phyloP scores from a whole-genome alignment of 1,139 yeast genomes.

The Diutina ranongensis region DNA sequence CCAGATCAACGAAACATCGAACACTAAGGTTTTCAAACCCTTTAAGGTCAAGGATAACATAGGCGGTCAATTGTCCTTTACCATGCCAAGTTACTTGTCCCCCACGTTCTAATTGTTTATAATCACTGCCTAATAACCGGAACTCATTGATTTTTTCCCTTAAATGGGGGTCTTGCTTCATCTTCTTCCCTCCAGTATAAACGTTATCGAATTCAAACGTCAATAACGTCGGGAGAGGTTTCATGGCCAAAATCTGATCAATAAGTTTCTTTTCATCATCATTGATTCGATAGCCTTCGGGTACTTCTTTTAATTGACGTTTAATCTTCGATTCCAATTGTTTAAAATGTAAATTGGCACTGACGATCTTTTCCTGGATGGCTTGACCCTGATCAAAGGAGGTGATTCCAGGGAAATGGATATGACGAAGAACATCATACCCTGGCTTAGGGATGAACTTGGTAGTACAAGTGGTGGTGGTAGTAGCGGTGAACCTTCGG shows the following conservation, averaged over 20 bases:
- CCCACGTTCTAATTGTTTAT: constrained; percentile 78
- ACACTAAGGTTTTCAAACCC: constrained; percentile 51
- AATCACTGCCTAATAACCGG: constrained; percentile 29
- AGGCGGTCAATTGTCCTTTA: constrained; percentile 84
- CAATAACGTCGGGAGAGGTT: constrained; percentile 52
- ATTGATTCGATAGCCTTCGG: constrained; percentile 29
- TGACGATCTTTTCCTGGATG: constrained; percentile 52
- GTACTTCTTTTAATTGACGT: constrained; percentile 22
- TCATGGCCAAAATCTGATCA: constrained; percentile 34
- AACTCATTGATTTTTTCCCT: constrained; percentile 26
- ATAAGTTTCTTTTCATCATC: constrained; percentile 37
- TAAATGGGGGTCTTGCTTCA: constrained; percentile 35
- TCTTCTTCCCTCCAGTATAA: constrained; percentile 83
- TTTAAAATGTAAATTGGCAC: constrained; percentile 54
- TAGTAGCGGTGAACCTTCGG: constrained; percentile 6
- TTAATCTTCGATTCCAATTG: constrained; percentile 37
- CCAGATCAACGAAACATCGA: constrained; percentile 61
- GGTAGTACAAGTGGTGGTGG: constrained; percentile 11
- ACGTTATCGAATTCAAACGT: constrained; percentile 79
- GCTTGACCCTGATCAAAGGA: constrained; percentile 47
- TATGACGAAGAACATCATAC: constrained; percentile 40
- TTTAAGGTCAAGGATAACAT: constrained; percentile 66
- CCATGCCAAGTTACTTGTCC: constrained; percentile 98
- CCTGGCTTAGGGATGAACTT: constrained; percentile 17
- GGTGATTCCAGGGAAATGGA: constrained; percentile 47